Base-by-base conservation (phyloP, 305 asterid species). In the Vinca major region DNA sequence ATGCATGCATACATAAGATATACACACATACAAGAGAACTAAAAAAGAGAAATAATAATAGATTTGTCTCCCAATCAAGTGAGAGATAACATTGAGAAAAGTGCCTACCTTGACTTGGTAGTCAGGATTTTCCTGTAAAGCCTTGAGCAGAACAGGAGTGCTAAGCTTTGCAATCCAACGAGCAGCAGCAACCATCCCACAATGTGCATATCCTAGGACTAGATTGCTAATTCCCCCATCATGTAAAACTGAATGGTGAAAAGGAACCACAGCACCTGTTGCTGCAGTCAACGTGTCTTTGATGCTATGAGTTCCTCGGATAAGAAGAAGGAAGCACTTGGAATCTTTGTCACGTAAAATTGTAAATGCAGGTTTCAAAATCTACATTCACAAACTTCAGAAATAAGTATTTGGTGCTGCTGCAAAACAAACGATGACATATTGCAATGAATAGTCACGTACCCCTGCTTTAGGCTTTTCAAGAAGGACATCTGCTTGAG, bases 101-200 rank as follows among this genome's bases (percentile, higher is more conserved):
- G 52, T 48, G n/a, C 12, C 44, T 61, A 91, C 97, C 91, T 91
- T 86, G 68, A 91, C 84, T 47, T 86, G 86, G 77, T 83, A 86
- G 62, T 83, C 90, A 68, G 96, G 96, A 69, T 88, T 68, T 70
- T 81, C 91, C 68, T 83, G 78, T 50, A 88, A 80, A 71, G 91
- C 96, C 80, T 80, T 82, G 74, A 84, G 82, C 81, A 91, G 78
- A 73, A 82, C 77, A 39, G 97, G 97, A 69, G 83, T 82, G 74
- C 91, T 80, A 3, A 87, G 88, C 84, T 89, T 91, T 36, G 97
- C 92, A 68, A 88, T 91, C 96, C 96, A 91, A 63, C 97, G 81
- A 68, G 97, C 97, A 58, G 97, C 96, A 83, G 97, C 97, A 76
- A 89, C 97, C 97, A 91, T 91, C 54, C 97, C 97, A 77, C 97